Evolutionary conservation across 306 rosid species (phyloP).

Genomic region (Rosa chinensis): DNA sequence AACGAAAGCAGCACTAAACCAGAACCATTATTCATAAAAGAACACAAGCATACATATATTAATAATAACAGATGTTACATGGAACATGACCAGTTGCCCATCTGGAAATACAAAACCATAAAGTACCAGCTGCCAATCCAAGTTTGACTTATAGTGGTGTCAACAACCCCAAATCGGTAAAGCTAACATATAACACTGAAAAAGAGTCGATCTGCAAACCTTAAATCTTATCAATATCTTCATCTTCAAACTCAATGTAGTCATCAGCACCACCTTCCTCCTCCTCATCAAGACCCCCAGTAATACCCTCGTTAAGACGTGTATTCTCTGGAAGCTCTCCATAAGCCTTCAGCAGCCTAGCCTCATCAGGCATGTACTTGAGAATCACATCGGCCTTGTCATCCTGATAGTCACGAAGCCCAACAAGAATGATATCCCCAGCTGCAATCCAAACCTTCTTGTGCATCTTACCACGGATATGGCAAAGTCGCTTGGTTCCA

Average conservation of each 20-base stretch:
- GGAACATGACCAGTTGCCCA: constrained; percentile 15
- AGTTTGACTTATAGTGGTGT: constrained; percentile 9
- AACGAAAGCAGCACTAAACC: not conserved
- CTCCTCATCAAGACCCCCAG: constrained; percentile 38
- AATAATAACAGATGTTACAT: constrained; percentile 24
- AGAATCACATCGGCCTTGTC: constrained; percentile 56
- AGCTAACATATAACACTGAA: constrained; percentile 1
- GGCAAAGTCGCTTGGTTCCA: constrained; percentile 43
- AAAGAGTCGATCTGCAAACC: not conserved
- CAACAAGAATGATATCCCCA: constrained; percentile 47
- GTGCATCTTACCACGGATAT: constrained; percentile 50
- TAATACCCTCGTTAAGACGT: constrained; percentile 45
- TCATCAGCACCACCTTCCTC: constrained; percentile 40
- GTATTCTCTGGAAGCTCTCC: constrained; percentile 50
- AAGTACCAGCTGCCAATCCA: constrained; percentile 9
- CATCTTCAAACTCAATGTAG: constrained; percentile 48
- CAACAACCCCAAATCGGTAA: not conserved
- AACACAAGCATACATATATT: constrained; percentile 17
- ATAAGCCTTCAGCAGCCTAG: constrained; percentile 51
- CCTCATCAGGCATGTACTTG: constrained; percentile 55
- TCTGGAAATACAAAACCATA: constrained; percentile 18
- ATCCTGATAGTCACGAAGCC: constrained; percentile 51
- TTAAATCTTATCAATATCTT: constrained; percentile 46
- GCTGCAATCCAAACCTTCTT: constrained; percentile 59
- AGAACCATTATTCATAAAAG: not conserved